Percentiles rank a stretch among this genome's conserved stretches.
Conservation (phyloP, 1,284 basidiomycete genomes). For the Rhodofomes roseus region DNA sequence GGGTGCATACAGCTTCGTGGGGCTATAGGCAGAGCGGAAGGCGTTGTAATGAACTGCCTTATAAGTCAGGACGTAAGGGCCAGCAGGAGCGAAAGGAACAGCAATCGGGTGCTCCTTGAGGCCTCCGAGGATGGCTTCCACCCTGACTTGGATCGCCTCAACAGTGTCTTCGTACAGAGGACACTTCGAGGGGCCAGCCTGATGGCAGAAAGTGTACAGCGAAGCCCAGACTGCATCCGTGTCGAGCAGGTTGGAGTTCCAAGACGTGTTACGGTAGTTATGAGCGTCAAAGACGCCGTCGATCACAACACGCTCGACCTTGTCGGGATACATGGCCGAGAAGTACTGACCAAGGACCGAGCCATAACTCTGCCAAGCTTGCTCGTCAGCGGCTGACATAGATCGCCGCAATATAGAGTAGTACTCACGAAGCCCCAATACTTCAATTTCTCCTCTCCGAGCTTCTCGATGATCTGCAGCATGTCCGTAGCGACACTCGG, state of each 20-base stretch:
- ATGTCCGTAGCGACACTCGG: constrained; percentile 46
- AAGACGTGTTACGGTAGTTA: constrained; percentile 18
- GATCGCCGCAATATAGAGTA: no score
- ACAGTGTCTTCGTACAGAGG: constrained; percentile 34
- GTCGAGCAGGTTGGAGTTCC: constrained; percentile 24
- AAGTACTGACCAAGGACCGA: constrained; percentile 40
- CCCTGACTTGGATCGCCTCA: constrained; percentile 21
- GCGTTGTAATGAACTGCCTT: constrained; percentile 22
- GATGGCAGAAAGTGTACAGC: constrained; percentile 35
- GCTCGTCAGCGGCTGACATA: not conserved
- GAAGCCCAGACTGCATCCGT: constrained; percentile 25
- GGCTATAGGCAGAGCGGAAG: constrained; percentile 34
- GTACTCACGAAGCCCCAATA: constrained; percentile 51
- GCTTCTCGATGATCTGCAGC: constrained; percentile 41
- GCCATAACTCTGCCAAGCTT: constrained; percentile 35
- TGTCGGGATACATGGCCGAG: constrained; percentile 45
- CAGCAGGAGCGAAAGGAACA: constrained; percentile 11
- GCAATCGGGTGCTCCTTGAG: constrained; percentile 29
- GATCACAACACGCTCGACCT: constrained; percentile 30
- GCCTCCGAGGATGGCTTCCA: constrained; percentile 22
- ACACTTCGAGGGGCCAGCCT: constrained; percentile 35
- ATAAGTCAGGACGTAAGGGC: constrained; percentile 11
- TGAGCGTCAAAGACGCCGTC: constrained; percentile 29
- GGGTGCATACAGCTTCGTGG: constrained; percentile 27
- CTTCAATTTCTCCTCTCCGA: constrained; percentile 41